A percentile compares a stretch with the other conserved stretches of the same genome.
phyloP scores from a whole-genome alignment of 345 rosid species.

The Salix caprea region DNA sequence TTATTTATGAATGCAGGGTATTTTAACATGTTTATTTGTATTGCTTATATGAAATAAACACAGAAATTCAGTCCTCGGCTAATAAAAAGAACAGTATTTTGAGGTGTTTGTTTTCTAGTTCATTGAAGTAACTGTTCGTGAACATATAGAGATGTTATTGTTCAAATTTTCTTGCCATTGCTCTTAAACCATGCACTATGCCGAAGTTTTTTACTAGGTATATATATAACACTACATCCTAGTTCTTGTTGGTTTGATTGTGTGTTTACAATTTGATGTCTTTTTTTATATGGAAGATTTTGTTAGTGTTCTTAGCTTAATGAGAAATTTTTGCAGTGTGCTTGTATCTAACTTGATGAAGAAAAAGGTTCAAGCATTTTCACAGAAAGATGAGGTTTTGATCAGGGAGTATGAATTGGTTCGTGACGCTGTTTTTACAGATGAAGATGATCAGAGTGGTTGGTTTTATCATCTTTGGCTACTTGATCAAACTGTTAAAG shows the following conservation, averaged over 20 bases:
- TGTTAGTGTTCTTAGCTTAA: background rate
- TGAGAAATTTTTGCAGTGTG: slow-evolving; percentile 48
- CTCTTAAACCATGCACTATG: no score
- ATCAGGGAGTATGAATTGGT: slow-evolving; percentile 67
- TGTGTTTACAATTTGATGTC: background rate
- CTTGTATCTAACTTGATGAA: slow-evolving; percentile 64
- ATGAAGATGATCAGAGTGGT: slow-evolving; percentile 90
- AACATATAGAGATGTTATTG: no score
- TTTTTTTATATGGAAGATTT: background rate
- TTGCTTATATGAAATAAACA: no score
- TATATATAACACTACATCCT: no score
- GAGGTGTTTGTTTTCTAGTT: no score
- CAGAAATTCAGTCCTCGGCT: no score
- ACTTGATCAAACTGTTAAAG: slow-evolving; percentile 71
- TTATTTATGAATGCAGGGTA: background rate
- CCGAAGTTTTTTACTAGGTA: no score
- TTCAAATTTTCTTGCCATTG: no score
- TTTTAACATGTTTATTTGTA: background rate
- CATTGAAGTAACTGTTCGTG: no score
- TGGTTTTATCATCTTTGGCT: slow-evolving; percentile 99
- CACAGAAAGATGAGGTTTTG: slow-evolving; percentile 44
- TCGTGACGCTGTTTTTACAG: slow-evolving; percentile 73
- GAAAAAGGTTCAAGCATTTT: slow-evolving; percentile 48
- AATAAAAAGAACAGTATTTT: no score
- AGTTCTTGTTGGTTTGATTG: no score